phyloP scores from a whole-genome alignment of 768 basidiomycete species.

The Hericium erinaceus region DNA sequence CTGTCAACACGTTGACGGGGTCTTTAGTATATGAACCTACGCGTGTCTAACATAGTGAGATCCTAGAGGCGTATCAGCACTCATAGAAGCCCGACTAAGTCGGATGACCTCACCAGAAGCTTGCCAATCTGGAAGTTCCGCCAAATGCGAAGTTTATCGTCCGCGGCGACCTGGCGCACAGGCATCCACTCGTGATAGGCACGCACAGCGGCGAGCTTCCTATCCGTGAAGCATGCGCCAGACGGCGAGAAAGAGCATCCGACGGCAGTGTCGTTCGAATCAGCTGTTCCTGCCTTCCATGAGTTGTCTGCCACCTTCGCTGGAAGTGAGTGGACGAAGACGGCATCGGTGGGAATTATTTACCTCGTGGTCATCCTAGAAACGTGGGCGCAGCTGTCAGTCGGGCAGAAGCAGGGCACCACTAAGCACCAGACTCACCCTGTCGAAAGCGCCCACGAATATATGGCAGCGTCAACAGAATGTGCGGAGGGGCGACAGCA shows the following conservation, averaged over 20 bases:
- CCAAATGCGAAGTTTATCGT: slow-evolving; percentile 52
- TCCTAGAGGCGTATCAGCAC: slow-evolving; percentile 20
- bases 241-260: slow-evolving; percentile 45
- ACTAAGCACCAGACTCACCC: slow-evolving; percentile 4
- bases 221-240: slow-evolving; percentile 48
- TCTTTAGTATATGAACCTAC: slow-evolving; percentile 20
- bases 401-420: background rate
- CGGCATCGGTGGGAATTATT: background rate
- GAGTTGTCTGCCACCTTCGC: slow-evolving; percentile 42
- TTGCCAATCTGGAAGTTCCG: slow-evolving; percentile 57
- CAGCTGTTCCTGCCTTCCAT: slow-evolving; percentile 47
- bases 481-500: too few relatives aligned
- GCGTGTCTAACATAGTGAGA: slow-evolving; percentile 53
- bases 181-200: slow-evolving; percentile 60
- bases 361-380: slow-evolving; percentile 44
- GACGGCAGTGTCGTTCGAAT: slow-evolving; percentile 42
- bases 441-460: background rate
- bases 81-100: background rate
- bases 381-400: background rate
- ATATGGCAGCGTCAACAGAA: background rate
- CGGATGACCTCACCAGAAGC: slow-evolving; percentile 26
- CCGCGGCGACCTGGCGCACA: slow-evolving; percentile 45
- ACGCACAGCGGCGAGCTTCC: slow-evolving; percentile 48
- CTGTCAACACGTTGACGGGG: too few relatives aligned
- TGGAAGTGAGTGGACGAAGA: slow-evolving; percentile 1